phyloP scores from a whole-genome alignment of 2,329 filamentous ascomycete species.

The Leptographium lundbergii region DNA sequence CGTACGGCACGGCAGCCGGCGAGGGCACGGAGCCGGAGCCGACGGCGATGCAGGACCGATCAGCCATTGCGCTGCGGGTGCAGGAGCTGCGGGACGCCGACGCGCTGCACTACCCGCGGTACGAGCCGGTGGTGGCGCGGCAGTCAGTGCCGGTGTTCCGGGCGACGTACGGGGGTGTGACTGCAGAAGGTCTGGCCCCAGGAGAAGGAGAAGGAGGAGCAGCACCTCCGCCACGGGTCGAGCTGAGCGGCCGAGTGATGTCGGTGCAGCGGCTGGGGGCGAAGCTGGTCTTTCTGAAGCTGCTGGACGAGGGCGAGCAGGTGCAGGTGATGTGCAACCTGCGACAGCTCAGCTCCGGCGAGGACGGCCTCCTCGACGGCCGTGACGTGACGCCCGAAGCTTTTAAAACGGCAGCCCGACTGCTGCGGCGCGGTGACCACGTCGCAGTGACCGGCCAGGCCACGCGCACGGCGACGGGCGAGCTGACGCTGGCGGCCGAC shows the following conservation, averaged over 20 bases:
- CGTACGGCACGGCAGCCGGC: neutral
- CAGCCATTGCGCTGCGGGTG: slow-evolving; percentile 24
- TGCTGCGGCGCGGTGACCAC: slow-evolving; percentile 71
- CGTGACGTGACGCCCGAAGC: slow-evolving; percentile 22
- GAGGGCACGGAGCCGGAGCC: neutral
- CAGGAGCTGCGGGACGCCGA: slow-evolving; percentile 37
- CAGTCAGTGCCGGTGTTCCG: slow-evolving; percentile 8
- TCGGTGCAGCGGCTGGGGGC: slow-evolving; percentile 59
- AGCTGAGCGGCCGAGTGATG: slow-evolving; percentile 50
- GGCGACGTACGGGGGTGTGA: neutral
- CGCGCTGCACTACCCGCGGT: slow-evolving; percentile 43
- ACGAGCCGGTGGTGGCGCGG: slow-evolving; percentile 2
- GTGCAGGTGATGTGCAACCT: slow-evolving; percentile 69
- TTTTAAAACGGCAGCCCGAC: slow-evolving; percentile 49
- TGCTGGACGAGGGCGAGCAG: slow-evolving; percentile 58
- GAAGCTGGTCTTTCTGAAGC: slow-evolving; percentile 74
- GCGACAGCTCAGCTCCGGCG: slow-evolving; percentile 24
- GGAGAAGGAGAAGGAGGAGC: neutral
- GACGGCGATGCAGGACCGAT: slow-evolving; percentile 7
- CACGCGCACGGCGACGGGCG: slow-evolving; percentile 56
- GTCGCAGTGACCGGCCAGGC: slow-evolving; percentile 62
- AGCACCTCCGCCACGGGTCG: slow-evolving; percentile 10
- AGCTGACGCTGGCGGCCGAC: slow-evolving; percentile 60
- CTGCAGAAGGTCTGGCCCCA: no score
- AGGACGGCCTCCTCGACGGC: slow-evolving; percentile 9